Evolutionary conservation across 768 basidiomycete genomes (phyloP).

Genomic region (Tricholoma furcatifolium): DNA sequence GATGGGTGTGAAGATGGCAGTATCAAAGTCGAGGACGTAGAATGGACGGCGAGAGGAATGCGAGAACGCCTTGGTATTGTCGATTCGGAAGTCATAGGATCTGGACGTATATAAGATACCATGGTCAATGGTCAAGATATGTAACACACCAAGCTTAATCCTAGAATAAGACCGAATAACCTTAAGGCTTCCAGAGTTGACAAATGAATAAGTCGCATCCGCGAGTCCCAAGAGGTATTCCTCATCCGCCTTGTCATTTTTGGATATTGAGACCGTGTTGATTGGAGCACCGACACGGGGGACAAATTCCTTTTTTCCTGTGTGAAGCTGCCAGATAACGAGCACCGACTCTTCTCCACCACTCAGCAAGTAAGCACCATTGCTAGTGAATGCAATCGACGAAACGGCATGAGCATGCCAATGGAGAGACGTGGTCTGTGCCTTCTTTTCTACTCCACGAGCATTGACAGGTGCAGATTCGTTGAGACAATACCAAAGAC

Average conservation of each 20-base stretch:
- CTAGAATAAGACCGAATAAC: conserved; percentile 72
- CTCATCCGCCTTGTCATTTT: conserved; percentile 57
- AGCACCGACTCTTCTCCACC: conserved; percentile 95
- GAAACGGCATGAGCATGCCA: conserved; percentile 98
- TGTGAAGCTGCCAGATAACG: conserved; percentile 95
- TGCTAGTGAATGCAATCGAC: conserved; percentile 81
- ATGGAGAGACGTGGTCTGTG: conserved; percentile 84
- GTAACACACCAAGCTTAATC: conserved; percentile 65
- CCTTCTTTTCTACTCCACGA: conserved; percentile 69
- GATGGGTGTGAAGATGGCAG: conserved; percentile 94
- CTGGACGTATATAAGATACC: conserved; percentile 18
- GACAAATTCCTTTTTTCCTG: conserved; percentile 87
- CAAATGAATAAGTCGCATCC: conserved; percentile 79
- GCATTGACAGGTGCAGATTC: conserved; percentile 49
- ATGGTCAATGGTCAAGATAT: background rate
- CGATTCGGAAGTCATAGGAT: conserved; percentile 28
- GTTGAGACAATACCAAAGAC: conserved; percentile 91
- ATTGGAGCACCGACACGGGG: conserved; percentile 91
- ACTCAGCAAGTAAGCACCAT: conserved; percentile 90
- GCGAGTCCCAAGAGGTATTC: conserved; percentile 83
- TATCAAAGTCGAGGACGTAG: conserved; percentile 70
- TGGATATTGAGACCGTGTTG: conserved; percentile 61
- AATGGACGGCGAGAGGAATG: conserved; percentile 76
- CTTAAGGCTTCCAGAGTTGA: conserved; percentile 70
- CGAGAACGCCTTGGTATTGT: conserved; percentile 39